A percentile compares a stretch with the other conserved stretches of the same genome.
These are phyloP conservation scores for Mikania micrantha DNA, from an alignment of 129 eudicot species.

Conservation along the genomic window DNA sequence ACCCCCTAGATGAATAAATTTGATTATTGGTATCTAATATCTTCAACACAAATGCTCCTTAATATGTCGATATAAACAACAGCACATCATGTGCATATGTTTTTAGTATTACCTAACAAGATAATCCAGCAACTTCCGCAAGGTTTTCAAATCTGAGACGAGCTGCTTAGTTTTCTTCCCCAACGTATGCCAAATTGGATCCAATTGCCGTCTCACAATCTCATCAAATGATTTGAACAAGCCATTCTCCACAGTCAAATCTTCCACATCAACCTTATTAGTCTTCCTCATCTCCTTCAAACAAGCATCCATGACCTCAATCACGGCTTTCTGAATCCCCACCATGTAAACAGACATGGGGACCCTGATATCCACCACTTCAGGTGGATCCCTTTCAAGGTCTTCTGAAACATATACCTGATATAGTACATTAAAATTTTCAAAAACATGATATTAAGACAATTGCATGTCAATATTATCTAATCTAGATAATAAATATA, in stretches of 20 bases:
- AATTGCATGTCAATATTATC: background rate
- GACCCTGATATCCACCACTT: slow-evolving; percentile 87
- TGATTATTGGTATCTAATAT: background rate
- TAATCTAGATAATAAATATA: background rate
- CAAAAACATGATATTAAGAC: background rate
- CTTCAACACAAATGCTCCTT: background rate
- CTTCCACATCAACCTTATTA: slow-evolving; percentile 94
- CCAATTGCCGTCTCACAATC: slow-evolving; percentile 83
- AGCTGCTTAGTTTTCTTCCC: slow-evolving; percentile 98
- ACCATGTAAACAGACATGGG: slow-evolving; percentile 74
- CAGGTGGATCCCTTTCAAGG: slow-evolving; percentile 87
- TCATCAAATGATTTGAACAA: slow-evolving; percentile 97
- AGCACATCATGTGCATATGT: background rate
- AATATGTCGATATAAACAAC: background rate
- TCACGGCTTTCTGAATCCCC: slow-evolving; percentile 89
- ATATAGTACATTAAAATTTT: background rate
- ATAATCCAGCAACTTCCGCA: slow-evolving; percentile 87
- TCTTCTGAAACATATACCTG: slow-evolving; percentile 83
- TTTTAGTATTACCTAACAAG: slow-evolving; percentile 59
- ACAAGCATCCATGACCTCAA: slow-evolving; percentile 97
- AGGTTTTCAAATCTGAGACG: slow-evolving; percentile 87
- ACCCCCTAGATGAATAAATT: background rate
- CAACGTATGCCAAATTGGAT: slow-evolving; percentile 93
- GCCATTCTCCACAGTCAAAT: slow-evolving; percentile 88
- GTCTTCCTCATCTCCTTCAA: slow-evolving; percentile 98